Evolutionary conservation across 2,329 filamentous ascomycete species (phyloP).

Genomic region (Xylaria sp.): DNA sequence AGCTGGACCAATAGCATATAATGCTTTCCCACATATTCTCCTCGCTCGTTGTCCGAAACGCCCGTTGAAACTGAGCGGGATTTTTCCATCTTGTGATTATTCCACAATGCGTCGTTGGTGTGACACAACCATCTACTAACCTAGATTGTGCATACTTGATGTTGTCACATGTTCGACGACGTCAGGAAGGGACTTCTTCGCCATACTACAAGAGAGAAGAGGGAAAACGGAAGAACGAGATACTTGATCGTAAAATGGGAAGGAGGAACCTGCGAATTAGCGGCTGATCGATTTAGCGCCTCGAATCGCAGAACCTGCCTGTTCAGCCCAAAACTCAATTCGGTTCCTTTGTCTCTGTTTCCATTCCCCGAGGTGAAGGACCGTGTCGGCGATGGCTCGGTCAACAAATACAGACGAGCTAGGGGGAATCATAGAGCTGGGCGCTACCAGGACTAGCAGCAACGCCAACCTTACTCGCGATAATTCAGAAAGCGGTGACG

Average conservation of each 20-base stretch:
- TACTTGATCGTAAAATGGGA: neutral
- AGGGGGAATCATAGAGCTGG: slow-evolving; percentile 10
- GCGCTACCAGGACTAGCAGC: slow-evolving; percentile 17
- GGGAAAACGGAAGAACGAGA: neutral
- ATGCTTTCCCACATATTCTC: neutral
- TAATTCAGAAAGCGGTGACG: slow-evolving; percentile 21
- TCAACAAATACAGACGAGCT: slow-evolving; percentile 7
- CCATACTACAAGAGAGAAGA: neutral
- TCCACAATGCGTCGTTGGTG: neutral
- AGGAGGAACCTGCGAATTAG: neutral
- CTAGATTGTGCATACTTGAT: too few species aligned
- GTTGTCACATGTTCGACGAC: too few species aligned
- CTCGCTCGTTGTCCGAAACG: neutral
- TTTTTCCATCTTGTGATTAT: neutral
- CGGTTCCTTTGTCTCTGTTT: neutral
- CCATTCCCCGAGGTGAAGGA: neutral
- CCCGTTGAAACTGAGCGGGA: neutral
- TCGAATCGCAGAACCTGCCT: neutral
- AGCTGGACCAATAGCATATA: neutral
- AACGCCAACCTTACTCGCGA: neutral
- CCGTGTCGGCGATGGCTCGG: slow-evolving; percentile 13
- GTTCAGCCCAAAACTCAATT: neutral
- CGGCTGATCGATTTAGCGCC: neutral
- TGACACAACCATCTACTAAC: neutral
- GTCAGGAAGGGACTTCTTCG: neutral